phyloP scores from a whole-genome alignment of 495 filamentous ascomycete genomes.

The Astrocystis sublimbata region DNA sequence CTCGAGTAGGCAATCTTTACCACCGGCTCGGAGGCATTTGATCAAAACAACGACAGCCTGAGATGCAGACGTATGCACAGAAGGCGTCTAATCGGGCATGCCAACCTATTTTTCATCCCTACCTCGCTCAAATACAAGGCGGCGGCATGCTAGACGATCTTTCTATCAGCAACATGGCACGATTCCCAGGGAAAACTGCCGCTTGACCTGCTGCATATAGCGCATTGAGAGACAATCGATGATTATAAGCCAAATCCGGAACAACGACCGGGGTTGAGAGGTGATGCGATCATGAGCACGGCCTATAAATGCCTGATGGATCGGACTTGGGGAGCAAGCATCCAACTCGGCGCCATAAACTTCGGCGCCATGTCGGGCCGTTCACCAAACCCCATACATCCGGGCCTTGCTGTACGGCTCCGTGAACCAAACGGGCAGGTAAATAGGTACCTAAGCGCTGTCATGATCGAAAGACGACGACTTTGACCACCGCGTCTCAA shows the following conservation, averaged over 20 bases:
- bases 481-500: not conserved
- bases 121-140: not conserved
- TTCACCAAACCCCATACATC: slow-evolving; percentile 11
- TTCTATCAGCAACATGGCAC: not conserved
- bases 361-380: slow-evolving; percentile 17
- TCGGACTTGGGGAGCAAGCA: not conserved
- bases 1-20: not conserved
- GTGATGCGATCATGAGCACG: not conserved
- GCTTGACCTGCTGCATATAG: not conserved
- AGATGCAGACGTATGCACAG: not conserved
- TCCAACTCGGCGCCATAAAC: slow-evolving; percentile 7
- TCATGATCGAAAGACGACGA: slow-evolving; percentile 3
- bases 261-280: slow-evolving; percentile 10
- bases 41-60: not conserved
- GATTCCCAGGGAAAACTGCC: not conserved
- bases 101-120: not conserved
- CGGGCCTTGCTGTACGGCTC: slow-evolving; percentile 1
- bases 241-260: not conserved
- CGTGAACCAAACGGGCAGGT: slow-evolving; percentile 22
- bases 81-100: not conserved
- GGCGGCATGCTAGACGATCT: not conserved
- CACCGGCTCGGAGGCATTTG: not conserved
- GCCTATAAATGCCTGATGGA: not conserved
- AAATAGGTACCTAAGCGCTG: no score
- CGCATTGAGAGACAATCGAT: not conserved